A percentile compares a stretch with the other conserved stretches of the same genome.
These are phyloP conservation scores for Crithidia expoeki DNA, from an alignment of 208 protist genomes.

Conservation along the genomic window DNA sequence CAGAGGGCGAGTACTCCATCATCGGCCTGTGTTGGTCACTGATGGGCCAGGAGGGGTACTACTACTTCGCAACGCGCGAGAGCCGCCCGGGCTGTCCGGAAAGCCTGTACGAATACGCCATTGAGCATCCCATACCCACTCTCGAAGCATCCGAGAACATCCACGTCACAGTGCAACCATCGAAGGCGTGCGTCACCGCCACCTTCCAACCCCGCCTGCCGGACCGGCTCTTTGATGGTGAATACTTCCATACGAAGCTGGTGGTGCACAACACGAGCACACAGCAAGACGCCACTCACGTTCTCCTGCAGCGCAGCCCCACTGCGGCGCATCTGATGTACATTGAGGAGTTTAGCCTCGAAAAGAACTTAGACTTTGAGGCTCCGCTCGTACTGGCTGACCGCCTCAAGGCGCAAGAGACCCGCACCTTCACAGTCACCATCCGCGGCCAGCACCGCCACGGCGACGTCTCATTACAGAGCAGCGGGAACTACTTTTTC, in stretches of 20 bases:
- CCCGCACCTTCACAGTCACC: conserved; percentile 42
- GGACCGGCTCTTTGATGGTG: conserved; percentile 67
- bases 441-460: conserved; percentile 68
- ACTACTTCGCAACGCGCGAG: conserved; percentile 79
- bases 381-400: conserved; percentile 49
- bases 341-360: conserved; percentile 52
- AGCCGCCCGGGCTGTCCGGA: conserved; percentile 45
- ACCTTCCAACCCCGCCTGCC: conserved; percentile 66
- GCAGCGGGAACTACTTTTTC: conserved; percentile 59
- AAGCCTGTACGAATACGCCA: conserved; percentile 74
- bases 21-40: conserved; percentile 78
- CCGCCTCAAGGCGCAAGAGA: conserved; percentile 49
- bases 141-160: conserved; percentile 72
- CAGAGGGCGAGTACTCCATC: conserved; percentile 72
- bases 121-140: conserved; percentile 63
- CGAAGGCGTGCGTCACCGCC: conserved; percentile 61
- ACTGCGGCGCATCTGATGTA: conserved; percentile 69
- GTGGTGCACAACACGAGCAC: conserved; percentile 65
- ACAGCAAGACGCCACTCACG: conserved; percentile 52
- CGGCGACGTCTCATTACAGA: conserved; percentile 42
- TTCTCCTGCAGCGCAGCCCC: conserved; percentile 77
- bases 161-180: conserved; percentile 60
- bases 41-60: conserved; percentile 68
- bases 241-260: conserved; percentile 75
- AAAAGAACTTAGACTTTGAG: conserved; percentile 51